These are phyloP conservation scores for Ramaria rubella DNA, from an alignment of 768 basidiomycete species.

Conservation along the genomic window DNA sequence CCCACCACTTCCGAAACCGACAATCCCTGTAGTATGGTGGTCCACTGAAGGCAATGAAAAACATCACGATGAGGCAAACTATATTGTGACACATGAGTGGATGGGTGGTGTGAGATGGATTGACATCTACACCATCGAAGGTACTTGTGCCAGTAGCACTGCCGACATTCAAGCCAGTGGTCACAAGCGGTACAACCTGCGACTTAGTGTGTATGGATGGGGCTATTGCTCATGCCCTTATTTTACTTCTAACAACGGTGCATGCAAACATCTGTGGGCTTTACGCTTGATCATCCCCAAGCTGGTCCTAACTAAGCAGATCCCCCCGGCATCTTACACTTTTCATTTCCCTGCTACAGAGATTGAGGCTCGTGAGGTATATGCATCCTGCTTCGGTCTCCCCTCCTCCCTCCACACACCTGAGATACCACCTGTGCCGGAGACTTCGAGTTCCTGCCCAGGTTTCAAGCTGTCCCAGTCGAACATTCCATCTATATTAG, in stretches of 20 bases:
- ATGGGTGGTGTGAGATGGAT: neutral
- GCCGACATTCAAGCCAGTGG: neutral
- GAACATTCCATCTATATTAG: no score
- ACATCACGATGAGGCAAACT: neutral
- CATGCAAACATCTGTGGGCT: conserved; percentile 6
- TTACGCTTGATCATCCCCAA: neutral
- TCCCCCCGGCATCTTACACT: neutral
- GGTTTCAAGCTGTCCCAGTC: neutral
- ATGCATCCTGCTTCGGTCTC: neutral
- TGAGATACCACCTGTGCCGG: neutral
- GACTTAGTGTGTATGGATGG: conserved; percentile 1
- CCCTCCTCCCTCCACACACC: neutral
- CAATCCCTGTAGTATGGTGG: neutral
- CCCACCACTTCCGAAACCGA: neutral
- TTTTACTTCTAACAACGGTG: neutral
- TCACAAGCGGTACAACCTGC: neutral
- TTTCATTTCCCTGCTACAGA: neutral
- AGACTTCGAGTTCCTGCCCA: neutral
- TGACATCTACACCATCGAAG: neutral
- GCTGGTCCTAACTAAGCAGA: neutral
- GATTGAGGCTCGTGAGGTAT: neutral
- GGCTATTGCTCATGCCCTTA: neutral
- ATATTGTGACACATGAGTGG: neutral
- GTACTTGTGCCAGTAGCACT: neutral
- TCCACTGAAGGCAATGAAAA: neutral